Evolutionary conservation across 495 filamentous ascomycete genomes (phyloP).

Genomic region (Beverwykella pulmonaria): DNA sequence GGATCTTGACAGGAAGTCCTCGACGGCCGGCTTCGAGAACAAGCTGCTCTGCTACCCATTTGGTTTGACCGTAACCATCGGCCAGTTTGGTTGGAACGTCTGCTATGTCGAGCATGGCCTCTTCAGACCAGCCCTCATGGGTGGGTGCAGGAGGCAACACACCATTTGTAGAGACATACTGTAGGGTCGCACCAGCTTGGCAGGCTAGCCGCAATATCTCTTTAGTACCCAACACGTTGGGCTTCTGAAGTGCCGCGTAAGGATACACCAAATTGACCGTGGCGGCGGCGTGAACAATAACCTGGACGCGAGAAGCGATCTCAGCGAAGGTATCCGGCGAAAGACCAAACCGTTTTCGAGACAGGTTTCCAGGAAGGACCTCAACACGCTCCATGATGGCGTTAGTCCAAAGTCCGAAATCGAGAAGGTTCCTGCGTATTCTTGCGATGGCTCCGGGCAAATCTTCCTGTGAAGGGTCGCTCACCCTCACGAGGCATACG

Average conservation of each 20-base stretch:
- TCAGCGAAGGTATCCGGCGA: slow-evolving; percentile 59
- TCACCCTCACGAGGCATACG: slow-evolving; percentile 67
- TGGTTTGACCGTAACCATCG: slow-evolving; percentile 57
- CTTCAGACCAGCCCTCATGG: slow-evolving; percentile 62
- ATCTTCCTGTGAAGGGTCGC: slow-evolving; percentile 58
- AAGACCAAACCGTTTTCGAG: slow-evolving; percentile 61
- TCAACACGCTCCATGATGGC: slow-evolving; percentile 70
- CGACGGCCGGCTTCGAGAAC: slow-evolving; percentile 63
- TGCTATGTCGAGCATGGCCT: slow-evolving; percentile 58
- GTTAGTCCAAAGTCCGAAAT: slow-evolving; percentile 67
- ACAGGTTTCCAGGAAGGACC: slow-evolving; percentile 65
- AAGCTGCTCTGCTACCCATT: slow-evolving; percentile 69
- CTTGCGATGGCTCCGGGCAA: slow-evolving; percentile 58
- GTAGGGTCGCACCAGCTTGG: slow-evolving; percentile 63
- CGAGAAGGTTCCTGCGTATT: slow-evolving; percentile 64
- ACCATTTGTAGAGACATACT: slow-evolving; percentile 71
- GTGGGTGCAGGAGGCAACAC: slow-evolving; percentile 59
- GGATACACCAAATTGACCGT: slow-evolving; percentile 71
- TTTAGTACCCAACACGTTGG: slow-evolving; percentile 56
- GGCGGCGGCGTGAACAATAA: slow-evolving; percentile 67
- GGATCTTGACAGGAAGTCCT: slow-evolving; percentile 63
- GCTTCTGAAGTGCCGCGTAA: slow-evolving; percentile 60
- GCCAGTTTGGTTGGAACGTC: slow-evolving; percentile 62
- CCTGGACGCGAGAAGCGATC: slow-evolving; percentile 57
- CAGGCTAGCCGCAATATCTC: slow-evolving; percentile 67